These are phyloP conservation scores for Aspergillus cejpii DNA, from an alignment of 2,329 filamentous ascomycete genomes.

Conservation along the genomic window DNA sequence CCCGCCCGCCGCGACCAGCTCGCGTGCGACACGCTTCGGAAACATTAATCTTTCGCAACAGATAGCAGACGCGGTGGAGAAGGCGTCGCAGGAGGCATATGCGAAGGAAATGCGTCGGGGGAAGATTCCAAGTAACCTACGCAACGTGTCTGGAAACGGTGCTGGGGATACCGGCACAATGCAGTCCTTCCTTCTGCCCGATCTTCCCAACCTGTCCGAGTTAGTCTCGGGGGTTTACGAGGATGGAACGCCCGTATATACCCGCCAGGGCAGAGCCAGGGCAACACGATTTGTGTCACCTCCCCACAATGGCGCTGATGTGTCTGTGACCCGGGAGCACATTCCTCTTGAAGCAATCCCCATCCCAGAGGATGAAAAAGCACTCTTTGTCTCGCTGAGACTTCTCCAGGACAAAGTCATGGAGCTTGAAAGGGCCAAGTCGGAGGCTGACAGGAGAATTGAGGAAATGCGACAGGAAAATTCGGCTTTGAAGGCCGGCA, in stretches of 20 bases:
- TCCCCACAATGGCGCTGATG: constrained; percentile 31
- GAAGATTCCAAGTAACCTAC: constrained; percentile 19
- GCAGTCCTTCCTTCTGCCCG: constrained; percentile 56
- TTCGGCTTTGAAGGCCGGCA: constrained; percentile 44
- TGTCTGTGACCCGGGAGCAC: constrained; percentile 35
- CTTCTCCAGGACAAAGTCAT: constrained; percentile 53
- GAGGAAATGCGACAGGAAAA: constrained; percentile 50
- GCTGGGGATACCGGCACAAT: constrained; percentile 47
- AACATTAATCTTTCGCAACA: constrained; percentile 40
- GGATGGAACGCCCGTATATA: constrained; percentile 53
- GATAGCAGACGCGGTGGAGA: constrained; percentile 35
- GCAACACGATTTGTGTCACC: constrained; percentile 50
- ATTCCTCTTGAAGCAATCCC: constrained; percentile 49
- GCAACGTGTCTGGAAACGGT: constrained; percentile 19
- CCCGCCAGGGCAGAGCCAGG: constrained; percentile 45
- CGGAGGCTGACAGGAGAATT: constrained; percentile 44
- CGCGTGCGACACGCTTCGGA: constrained; percentile 52
- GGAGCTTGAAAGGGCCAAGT: constrained; percentile 51
- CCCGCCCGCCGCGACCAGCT: constrained; percentile 36
- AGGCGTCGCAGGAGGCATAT: constrained; percentile 33
- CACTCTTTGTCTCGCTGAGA: constrained; percentile 55
- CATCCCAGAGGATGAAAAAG: constrained; percentile 57
- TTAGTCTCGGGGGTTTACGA: constrained; percentile 54
- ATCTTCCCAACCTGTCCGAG: constrained; percentile 56
- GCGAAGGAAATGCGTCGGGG: constrained; percentile 27